Evolutionary conservation across 768 basidiomycete species (phyloP), one percentile per base, ranked within the genome.

Genomic region (Lentinula detonsa): DNA sequence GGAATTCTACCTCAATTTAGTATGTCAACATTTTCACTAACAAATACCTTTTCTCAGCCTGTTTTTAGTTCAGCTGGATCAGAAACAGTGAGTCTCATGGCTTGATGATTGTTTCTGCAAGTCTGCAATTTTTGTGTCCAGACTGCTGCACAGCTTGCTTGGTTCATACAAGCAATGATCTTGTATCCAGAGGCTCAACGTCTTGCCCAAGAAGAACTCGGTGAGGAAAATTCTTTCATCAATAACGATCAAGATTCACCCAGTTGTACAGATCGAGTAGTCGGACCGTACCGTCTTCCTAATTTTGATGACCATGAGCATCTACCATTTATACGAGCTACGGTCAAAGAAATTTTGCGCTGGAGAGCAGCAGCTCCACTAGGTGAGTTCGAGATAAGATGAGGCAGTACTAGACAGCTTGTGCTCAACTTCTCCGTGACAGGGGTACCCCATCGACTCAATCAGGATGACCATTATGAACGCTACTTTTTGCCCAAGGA

Each of bases 121-220:
- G 28, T 28, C 2, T 28, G 28, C 28, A 28, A 28, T 28, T 28
- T 28, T 28, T 28, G 28, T 28, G 28, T 28, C 28, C 28, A n/a
- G 75, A 77, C 60, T 75, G 73, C 66, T 75, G 71, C 72, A 9
- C 69, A 69, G 0, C 61, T 77, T 3, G 64, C 66, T 13, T 69
- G 69, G 2, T 75, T 78, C 55, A 60, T 76, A 40, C 65, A 75
- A 7, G 73, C 73, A 11, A 75, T 78, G 74, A 64, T 70, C 3
- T 63, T 71, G 7, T 63, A 74, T 57, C 78, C 75, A 1, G 71
- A 73, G 1, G 66, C 73, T 9, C 75, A 75, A 55, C 64, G 63
- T 33, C 67, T 66, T 23, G 74, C 73, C 7, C 76, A 77, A 61
- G 70, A 64, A 0, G 77, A 79, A 61, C 64, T 80, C 9, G 46